phyloP scores from a whole-genome alignment of 1,284 basidiomycete genomes.

The Sporisorium iseilematis-ciliati region DNA sequence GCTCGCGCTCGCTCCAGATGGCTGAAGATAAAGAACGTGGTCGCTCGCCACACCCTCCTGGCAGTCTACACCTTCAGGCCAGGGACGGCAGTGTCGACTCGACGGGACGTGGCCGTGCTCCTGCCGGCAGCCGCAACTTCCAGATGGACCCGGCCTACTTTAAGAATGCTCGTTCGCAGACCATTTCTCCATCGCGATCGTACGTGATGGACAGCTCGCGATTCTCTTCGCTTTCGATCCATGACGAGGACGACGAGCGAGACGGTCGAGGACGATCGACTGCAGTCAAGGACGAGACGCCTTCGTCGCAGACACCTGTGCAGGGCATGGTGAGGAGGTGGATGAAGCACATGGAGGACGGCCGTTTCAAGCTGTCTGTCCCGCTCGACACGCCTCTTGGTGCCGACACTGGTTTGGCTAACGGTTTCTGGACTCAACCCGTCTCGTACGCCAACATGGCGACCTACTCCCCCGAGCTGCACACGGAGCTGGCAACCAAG shows the following conservation, averaged over 20 bases:
- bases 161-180: slow-evolving; percentile 51
- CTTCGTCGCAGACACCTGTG: slow-evolving; percentile 70
- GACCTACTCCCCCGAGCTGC: slow-evolving; percentile 74
- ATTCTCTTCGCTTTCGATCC: slow-evolving; percentile 53
- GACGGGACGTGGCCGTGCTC: slow-evolving; percentile 40
- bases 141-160: slow-evolving; percentile 64
- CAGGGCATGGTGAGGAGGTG: slow-evolving; percentile 79
- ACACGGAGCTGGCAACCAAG: slow-evolving; percentile 74
- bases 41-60: slow-evolving; percentile 49
- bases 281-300: slow-evolving; percentile 48
- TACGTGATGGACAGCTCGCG: slow-evolving; percentile 61
- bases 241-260: slow-evolving; percentile 46
- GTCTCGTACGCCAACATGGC: slow-evolving; percentile 59
- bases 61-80: slow-evolving; percentile 46
- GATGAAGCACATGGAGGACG: slow-evolving; percentile 78
- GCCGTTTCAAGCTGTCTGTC: slow-evolving; percentile 81
- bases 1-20: slow-evolving; percentile 50
- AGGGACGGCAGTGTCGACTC: slow-evolving; percentile 56
- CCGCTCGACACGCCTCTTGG: slow-evolving; percentile 78
- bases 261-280: slow-evolving; percentile 49
- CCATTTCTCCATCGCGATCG: slow-evolving; percentile 58
- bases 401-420: slow-evolving; percentile 42
- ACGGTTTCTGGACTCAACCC: slow-evolving; percentile 64
- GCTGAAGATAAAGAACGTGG: slow-evolving; percentile 37
- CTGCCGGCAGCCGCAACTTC: slow-evolving; percentile 48